Evolutionary conservation across 768 basidiomycete species (phyloP), one percentile per base, ranked within the genome.

Genomic region (Baorangia bicolor): DNA sequence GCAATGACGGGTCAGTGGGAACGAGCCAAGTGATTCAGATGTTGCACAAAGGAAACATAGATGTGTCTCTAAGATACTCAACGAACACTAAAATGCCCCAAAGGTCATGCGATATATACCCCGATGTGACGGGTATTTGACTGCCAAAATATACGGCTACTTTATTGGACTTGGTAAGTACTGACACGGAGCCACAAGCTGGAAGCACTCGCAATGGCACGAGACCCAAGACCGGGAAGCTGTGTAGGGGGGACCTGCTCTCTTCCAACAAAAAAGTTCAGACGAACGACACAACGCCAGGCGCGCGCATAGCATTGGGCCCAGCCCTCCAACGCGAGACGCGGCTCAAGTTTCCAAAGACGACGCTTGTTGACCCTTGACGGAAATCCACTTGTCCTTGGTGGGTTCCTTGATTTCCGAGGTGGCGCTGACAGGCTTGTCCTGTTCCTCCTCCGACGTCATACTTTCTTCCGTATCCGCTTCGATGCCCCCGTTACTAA

Each of bases 381-480:
- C 84, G 20, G 87, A 76, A 47, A 91, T 82, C 90, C 90, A 92
- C 67, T 87, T 89, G 65, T 91, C 88, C 67, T 80, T 81, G 63
- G 72, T 69, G 43, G 60, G 30, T 38, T 76, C 70, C 52, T 66
- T 68, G 51, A 37, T 30, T 25, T 65, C 57, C 7, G 52, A 39
- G 5, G 51, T 47, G 49, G 51, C 46, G 31, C 47, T 51, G 41
- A 65, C 69, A 20, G 66, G 61, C 63, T 81, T 81, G 38, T 84
- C 80, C 21, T 68, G 66, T 64, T 89, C 82, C 53, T 79, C 88
- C 63, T 90, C 89, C 33, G 87, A 88, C 4, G 87, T 86, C 60
- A 87, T 74, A 64, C 87, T 88, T 65, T 86, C 87, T 70, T 91
- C 89, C 23, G 82, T 82, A 64, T 91, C 90, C 9, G 85, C 87